Base-by-base conservation (phyloP, 345 rosid species). In the Rubroshorea leprosula region DNA sequence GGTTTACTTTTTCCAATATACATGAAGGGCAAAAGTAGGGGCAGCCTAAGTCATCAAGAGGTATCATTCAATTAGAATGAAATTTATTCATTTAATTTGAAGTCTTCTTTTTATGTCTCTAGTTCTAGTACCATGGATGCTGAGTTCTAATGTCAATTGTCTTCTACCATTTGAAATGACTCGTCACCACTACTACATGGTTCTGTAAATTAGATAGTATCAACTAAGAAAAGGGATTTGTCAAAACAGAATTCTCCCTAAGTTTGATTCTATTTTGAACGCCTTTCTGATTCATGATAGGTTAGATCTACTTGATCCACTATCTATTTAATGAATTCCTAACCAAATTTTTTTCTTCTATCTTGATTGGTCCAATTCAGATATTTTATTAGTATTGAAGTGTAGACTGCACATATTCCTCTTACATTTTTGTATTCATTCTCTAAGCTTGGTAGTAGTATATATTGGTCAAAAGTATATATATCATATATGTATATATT, bases 41-140 rank as follows among this genome's bases (percentile, higher is more conserved):
- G 80, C 64, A 74, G 72, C 23, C 70, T 93, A 68, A 93, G 99
- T 75, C 96, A 86, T 73, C 99, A 91, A 73, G 98, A 91, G 95
- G 98, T 35, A 35, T 35, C 7, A 13, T 35, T 35, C 41, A 35
- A 35, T 35, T 35, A 2, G 31, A 27, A 8, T 27, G 4, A 27
- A 27, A 27, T 27, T 3, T 27, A 8, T 8, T 27, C 4, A 27
- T 27, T 35, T 8, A 35, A 13, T 1, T 35, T 35, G 12, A 6
- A 6, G 3, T 35, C 12, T 8, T 35, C 1, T 35, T 35, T 35
- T 35, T 35, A 3, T 3, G 4, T 27, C 8, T 27, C 8, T 27
- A 11, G 19, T 51, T 21, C 5, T 25, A 51, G 24, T 6, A 6
- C 4, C 15, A 13, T 45, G 20, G 0, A 18, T 15, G 14, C 47